Percentiles rank a stretch among this genome's conserved stretches.
These are phyloP conservation scores for Sclerotinia glacialis DNA, from an alignment of 2,329 filamentous ascomycete genomes.

Conservation along the genomic window DNA sequence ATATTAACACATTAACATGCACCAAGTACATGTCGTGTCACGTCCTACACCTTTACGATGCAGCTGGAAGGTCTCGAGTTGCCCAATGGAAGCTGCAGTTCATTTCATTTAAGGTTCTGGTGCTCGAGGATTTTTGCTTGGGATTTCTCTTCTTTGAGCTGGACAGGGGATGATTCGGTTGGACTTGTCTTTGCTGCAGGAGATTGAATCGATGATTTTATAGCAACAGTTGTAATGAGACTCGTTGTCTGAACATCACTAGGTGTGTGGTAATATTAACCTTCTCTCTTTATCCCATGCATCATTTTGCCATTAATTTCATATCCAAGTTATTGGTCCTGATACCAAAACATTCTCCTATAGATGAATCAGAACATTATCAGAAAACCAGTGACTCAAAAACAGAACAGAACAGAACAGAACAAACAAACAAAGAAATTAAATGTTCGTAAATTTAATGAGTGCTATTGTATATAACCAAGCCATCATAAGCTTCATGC, in stretches of 20 bases:
- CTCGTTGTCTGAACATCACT: background rate
- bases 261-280: too few species aligned
- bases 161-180: background rate
- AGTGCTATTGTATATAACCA: too few species aligned
- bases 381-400: background rate
- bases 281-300: too few species aligned
- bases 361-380: too few species aligned
- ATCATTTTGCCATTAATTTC: too few species aligned
- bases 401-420: too few species aligned
- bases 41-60: background rate
- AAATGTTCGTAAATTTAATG: too few species aligned
- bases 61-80: too few species aligned
- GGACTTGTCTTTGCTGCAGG: background rate
- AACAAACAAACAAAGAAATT: too few species aligned
- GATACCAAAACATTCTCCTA: background rate
- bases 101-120: background rate
- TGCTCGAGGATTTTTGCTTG: background rate
- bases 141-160: background rate
- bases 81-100: too few species aligned
- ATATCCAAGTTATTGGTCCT: background rate
- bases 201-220: background rate
- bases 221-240: background rate
- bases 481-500: background rate
- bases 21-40: background rate
- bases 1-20: background rate